phyloP scores from a whole-genome alignment of 1,284 basidiomycete species.

The Peniophora sp. region DNA sequence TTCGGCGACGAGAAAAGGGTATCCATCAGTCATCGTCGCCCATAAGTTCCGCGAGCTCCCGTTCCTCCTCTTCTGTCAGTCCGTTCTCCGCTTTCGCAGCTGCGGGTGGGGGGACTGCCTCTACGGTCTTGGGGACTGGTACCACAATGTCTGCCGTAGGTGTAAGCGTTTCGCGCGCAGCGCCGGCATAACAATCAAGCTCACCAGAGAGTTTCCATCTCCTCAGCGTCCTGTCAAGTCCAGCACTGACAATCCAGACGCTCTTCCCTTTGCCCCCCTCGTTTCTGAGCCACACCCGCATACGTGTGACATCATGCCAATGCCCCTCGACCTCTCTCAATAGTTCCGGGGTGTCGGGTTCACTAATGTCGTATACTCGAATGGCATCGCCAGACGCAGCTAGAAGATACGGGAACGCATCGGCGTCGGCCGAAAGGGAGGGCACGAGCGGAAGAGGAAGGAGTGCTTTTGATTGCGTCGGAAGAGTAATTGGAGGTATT shows the following conservation, averaged over 20 bases:
- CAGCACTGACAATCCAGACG: constrained; percentile 74
- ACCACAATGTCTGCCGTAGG: constrained; percentile 26
- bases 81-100: constrained; percentile 17
- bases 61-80: constrained; percentile 69
- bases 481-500: constrained; percentile 52
- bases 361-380: constrained; percentile 63
- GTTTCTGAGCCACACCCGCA: constrained; percentile 63
- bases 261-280: constrained; percentile 40
- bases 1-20: too few relatives aligned
- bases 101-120: constrained; percentile 14
- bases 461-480: constrained; percentile 62
- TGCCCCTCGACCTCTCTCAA: constrained; percentile 73
- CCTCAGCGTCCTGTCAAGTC: constrained; percentile 80
- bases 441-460: constrained; percentile 56
- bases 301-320: constrained; percentile 75
- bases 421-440: constrained; percentile 32
- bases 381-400: constrained; percentile 81
- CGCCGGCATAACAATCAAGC: constrained; percentile 1
- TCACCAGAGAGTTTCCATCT: constrained; percentile 58
- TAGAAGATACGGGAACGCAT: constrained; percentile 48
- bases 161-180: constrained; percentile 27
- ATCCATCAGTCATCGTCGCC: constrained; percentile 32
- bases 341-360: constrained; percentile 55
- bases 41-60: constrained; percentile 76
- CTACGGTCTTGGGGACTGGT: constrained; percentile 18